Conservation (phyloP, 23 red algal genomes). For the Agarophyton chilense region DNA sequence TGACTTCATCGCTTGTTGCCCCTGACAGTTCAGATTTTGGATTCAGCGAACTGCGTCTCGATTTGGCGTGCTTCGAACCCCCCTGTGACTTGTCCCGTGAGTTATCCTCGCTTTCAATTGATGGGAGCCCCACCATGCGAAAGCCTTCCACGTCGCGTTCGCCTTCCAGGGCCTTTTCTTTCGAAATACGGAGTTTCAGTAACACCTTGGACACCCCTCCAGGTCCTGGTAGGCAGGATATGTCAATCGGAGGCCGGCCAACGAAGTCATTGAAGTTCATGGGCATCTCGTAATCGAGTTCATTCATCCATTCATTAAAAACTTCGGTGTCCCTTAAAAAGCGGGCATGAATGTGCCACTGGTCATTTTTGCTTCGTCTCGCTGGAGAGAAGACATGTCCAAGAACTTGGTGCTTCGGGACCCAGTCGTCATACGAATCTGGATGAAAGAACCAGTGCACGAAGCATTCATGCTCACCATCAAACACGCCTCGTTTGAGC, state of each 20-base stretch:
- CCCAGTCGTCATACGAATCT: constrained; percentile 94
- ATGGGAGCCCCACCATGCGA: constrained; percentile 28
- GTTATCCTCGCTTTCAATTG: constrained; percentile 1
- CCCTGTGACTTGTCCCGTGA: background rate
- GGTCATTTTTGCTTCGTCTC: constrained; percentile 15
- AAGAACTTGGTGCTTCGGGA: constrained; percentile 65
- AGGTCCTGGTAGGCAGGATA: constrained; percentile 7
- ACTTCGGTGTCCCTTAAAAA: constrained; percentile 74
- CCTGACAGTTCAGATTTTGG: constrained; percentile 16
- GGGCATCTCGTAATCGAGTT: constrained; percentile 89
- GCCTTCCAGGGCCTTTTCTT: constrained; percentile 5
- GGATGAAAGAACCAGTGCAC: constrained; percentile 92
- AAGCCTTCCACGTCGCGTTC: constrained; percentile 21
- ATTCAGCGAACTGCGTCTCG: background rate
- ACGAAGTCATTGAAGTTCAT: constrained; percentile 49
- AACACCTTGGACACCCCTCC: constrained; percentile 5
- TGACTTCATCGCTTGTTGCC: constrained; percentile 14
- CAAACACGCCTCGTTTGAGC: constrained; percentile 25
- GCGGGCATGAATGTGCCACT: constrained; percentile 84
- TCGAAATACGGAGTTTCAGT: constrained; percentile 17
- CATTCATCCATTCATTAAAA: constrained; percentile 95
- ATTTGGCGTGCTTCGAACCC: background rate
- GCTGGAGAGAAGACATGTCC: constrained; percentile 43
- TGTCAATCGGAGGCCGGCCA: constrained; percentile 25
- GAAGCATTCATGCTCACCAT: constrained; percentile 5